These are phyloP conservation scores for Populus tremula DNA, from an alignment of 345 rosid species.

Conservation along the genomic window DNA sequence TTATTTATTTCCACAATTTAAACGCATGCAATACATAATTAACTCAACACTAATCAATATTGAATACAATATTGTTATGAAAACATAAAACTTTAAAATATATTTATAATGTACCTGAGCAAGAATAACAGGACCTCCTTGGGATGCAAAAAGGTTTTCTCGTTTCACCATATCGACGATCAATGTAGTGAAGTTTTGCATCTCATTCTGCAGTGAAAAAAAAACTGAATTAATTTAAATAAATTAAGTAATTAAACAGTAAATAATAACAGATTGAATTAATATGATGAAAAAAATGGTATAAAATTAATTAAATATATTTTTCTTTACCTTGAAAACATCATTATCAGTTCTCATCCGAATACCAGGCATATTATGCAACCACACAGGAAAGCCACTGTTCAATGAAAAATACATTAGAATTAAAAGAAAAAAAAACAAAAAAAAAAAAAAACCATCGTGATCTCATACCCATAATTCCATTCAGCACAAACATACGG, in stretches of 20 bases:
- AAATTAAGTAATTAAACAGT: not conserved
- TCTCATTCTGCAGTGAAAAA: conserved; percentile 44
- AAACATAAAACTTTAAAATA: too few species aligned
- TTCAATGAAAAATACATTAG: not conserved
- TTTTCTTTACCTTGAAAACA: conserved; percentile 13
- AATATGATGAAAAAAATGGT: not conserved
- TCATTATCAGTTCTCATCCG: conserved; percentile 11
- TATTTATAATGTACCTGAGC: conserved; percentile 45
- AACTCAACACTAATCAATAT: too few species aligned
- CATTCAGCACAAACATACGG: conserved; percentile 52
- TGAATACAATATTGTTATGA: too few species aligned
- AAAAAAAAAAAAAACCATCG: too few species aligned
- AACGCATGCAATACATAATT: too few species aligned
- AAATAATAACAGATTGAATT: not conserved
- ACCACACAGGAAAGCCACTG: conserved; percentile 16
- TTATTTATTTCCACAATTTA: too few species aligned
- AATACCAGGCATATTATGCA: conserved; percentile 6
- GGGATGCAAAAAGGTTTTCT: conserved; percentile 67
- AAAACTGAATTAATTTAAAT: not conserved
- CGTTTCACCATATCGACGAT: conserved; percentile 58
- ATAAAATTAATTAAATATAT: not conserved
- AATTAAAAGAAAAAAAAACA: not conserved
- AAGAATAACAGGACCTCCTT: conserved; percentile 74
- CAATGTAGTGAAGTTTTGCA: conserved; percentile 63
- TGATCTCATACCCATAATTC: conserved; percentile 1